Evolutionary conservation across 2,329 filamentous ascomycete species (phyloP).

Genomic region (Waltergamsia citrina): DNA sequence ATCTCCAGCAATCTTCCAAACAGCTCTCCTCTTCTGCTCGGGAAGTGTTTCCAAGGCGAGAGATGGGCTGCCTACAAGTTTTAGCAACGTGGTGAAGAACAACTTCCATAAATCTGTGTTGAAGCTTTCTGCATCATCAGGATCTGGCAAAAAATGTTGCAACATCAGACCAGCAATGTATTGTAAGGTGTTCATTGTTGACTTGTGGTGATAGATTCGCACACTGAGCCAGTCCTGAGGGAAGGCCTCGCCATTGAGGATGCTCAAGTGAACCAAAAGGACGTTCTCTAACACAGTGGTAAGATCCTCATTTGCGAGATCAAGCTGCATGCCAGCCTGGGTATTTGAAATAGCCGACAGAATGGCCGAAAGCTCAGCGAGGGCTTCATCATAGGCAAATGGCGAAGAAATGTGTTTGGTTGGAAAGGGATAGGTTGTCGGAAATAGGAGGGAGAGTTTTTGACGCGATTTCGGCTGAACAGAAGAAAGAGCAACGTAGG

Average conservation of each 20-base stretch:
- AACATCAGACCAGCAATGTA: slow-evolving; percentile 72
- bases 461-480: slow-evolving; percentile 43
- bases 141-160: slow-evolving; percentile 76
- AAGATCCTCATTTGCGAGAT: slow-evolving; percentile 65
- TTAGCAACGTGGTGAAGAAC: slow-evolving; percentile 83
- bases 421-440: slow-evolving; percentile 82
- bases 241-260: slow-evolving; percentile 82
- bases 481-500: slow-evolving; percentile 68
- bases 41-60: slow-evolving; percentile 92
- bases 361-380: slow-evolving; percentile 82
- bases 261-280: slow-evolving; percentile 79
- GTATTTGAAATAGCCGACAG: slow-evolving; percentile 74
- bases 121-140: slow-evolving; percentile 85
- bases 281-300: slow-evolving; percentile 67
- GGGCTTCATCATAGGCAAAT: slow-evolving; percentile 66
- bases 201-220: slow-evolving; percentile 87
- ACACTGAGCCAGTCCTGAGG: slow-evolving; percentile 85
- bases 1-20: slow-evolving; percentile 98
- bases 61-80: slow-evolving; percentile 79
- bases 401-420: slow-evolving; percentile 55
- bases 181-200: slow-evolving; percentile 76
- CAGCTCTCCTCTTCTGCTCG: slow-evolving; percentile 89
- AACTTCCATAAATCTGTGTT: slow-evolving; percentile 90
- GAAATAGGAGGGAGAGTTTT: slow-evolving; percentile 80
- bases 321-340: slow-evolving; percentile 61